These are phyloP conservation scores for Thraustochytrium sp. DNA, from an alignment of 352 stramenopile genomes.

Conservation along the genomic window DNA sequence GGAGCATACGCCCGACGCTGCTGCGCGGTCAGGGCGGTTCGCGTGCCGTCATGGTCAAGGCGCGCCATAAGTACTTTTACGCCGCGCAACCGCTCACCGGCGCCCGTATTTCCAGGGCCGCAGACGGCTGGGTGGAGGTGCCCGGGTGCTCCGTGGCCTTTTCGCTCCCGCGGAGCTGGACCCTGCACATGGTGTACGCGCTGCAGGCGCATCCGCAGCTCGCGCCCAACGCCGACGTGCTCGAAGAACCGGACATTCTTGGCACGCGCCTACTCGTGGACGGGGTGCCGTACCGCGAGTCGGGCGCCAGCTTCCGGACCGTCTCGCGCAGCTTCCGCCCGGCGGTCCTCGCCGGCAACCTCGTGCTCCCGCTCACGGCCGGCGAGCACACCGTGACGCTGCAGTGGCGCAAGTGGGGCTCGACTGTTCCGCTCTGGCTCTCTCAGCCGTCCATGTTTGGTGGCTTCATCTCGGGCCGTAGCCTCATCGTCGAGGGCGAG, in stretches of 20 bases:
- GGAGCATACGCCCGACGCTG: conserved; percentile 46
- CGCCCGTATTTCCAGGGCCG: background rate
- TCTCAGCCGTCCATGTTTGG: conserved; percentile 50
- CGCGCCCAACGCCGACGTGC: background rate
- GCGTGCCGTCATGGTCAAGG: conserved; percentile 11
- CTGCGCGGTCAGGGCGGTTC: background rate
- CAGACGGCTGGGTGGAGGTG: background rate
- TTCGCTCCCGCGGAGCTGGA: conserved; percentile 47
- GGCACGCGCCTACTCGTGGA: conserved; percentile 28
- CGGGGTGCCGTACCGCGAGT: conserved; percentile 10
- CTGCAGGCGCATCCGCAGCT: conserved; percentile 49
- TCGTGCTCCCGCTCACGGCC: background rate
- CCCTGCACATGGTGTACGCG: conserved; percentile 49
- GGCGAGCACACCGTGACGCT: conserved; percentile 45
- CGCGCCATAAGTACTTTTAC: conserved; percentile 30
- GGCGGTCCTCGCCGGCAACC: background rate
- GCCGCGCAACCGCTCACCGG: conserved; percentile 11
- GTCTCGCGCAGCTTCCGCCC: conserved; percentile 49
- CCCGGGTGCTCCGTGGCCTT: conserved; percentile 32
- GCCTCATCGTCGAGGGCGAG: conserved; percentile 50
- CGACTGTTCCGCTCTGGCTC: conserved; percentile 48
- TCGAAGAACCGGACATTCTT: background rate
- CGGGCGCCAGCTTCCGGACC: conserved; percentile 45
- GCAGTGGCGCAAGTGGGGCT: conserved; percentile 53
- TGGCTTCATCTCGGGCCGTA: conserved; percentile 51